These are phyloP conservation scores for Candida smagusa DNA, from an alignment of 1,139 yeast species.

Conservation along the genomic window DNA sequence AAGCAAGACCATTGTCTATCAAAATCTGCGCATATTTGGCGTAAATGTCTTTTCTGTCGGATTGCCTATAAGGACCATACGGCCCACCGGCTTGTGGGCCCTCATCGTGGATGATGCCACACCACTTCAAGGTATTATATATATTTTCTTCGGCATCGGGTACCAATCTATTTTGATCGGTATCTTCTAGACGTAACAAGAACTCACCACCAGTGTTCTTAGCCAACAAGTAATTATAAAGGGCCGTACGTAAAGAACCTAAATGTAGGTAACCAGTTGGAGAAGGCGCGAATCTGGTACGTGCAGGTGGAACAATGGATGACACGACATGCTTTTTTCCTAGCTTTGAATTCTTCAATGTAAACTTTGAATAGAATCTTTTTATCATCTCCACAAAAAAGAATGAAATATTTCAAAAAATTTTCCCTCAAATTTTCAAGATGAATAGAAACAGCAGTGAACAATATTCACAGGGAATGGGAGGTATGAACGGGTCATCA, in stretches of 20 bases:
- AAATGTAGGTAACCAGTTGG: constrained; percentile 93
- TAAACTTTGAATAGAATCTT: too few species aligned
- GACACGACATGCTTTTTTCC: too few species aligned
- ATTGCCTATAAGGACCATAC: constrained; percentile 77
- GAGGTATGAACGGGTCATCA: not conserved
- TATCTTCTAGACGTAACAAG: constrained; percentile 81
- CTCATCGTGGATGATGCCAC: constrained; percentile 74
- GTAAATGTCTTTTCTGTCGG: constrained; percentile 72
- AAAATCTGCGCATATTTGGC: constrained; percentile 52
- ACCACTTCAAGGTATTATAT: constrained; percentile 74
- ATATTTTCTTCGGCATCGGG: constrained; percentile 81
- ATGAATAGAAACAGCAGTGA: not conserved
- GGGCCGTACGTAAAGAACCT: constrained; percentile 90
- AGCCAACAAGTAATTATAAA: constrained; percentile 84
- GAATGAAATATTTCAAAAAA: not conserved
- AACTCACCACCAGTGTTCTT: constrained; percentile 78
- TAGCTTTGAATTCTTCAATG: too few species aligned
- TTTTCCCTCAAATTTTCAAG: not conserved
- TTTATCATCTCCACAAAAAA: too few species aligned
- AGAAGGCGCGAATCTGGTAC: constrained; percentile 96
- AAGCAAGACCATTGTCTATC: constrained; percentile 68
- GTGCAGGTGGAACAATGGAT: constrained; percentile 45
- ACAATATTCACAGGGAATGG: not conserved
- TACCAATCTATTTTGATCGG: constrained; percentile 78
- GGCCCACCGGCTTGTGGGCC: constrained; percentile 73